Percentiles rank a stretch among this genome's conserved stretches.
phyloP scores from a whole-genome alignment of 352 stramenopile species.

The Phytopythium kandeliae region DNA sequence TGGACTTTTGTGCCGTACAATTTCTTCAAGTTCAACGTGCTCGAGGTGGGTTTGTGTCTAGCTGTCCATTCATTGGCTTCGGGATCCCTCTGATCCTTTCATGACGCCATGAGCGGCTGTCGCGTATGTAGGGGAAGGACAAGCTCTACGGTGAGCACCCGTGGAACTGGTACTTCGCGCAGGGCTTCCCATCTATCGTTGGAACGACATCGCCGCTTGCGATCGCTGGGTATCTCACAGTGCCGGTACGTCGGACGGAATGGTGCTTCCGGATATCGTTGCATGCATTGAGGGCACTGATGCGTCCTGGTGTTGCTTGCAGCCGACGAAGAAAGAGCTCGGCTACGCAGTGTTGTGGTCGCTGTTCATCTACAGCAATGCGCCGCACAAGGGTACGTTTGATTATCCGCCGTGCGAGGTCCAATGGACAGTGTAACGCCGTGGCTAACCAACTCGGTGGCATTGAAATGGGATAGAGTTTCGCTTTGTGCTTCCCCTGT shows the following conservation, averaged over 20 bases:
- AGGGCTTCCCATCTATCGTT: constrained; percentile 71
- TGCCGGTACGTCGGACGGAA: constrained; percentile 26
- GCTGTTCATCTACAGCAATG: constrained; percentile 74
- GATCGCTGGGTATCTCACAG: constrained; percentile 53
- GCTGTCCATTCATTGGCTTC: neutral
- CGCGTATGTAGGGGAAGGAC: constrained; percentile 54
- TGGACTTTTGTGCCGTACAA: constrained; percentile 86
- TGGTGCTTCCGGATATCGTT: neutral
- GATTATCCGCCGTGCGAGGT: too few relatives aligned
- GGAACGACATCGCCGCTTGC: constrained; percentile 40
- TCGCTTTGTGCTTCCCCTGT: constrained; percentile 77
- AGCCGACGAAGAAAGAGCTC: constrained; percentile 63
- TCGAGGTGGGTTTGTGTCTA: constrained; percentile 38
- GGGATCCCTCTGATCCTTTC: neutral
- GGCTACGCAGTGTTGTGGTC: constrained; percentile 58
- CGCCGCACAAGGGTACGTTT: constrained; percentile 73
- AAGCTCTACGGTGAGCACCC: constrained; percentile 75
- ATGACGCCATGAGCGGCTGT: neutral
- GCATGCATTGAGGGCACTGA: neutral
- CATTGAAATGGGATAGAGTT: constrained; percentile 42
- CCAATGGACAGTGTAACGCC: neutral
- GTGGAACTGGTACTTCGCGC: constrained; percentile 82
- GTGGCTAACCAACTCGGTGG: neutral
- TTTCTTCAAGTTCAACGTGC: constrained; percentile 84
- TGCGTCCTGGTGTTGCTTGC: neutral